Evolutionary conservation across 1,139 yeast genomes (phyloP), one percentile per base, ranked within the genome.

Genomic region (Saccharomyces hybrid): DNA sequence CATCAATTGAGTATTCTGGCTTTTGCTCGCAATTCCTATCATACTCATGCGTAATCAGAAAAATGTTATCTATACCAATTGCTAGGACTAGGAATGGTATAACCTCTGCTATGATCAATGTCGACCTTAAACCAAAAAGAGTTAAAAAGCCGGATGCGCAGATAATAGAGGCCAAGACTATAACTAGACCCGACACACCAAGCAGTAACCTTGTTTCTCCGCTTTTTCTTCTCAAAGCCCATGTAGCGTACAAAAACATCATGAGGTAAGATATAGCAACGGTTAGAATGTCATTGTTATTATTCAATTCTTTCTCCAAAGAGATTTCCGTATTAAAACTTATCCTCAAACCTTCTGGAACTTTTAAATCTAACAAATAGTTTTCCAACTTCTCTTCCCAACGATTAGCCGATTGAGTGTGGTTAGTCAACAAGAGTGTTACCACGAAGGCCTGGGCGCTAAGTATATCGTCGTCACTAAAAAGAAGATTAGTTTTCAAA

Each of bases 1-100:
- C 76, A 48, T 79, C 77, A 1, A 84, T 69, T 0, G 78, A 63
- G 52, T 77, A 76, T 50, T 73, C 74, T 8, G 80, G 76, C 56
- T 71, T 71, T 1, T 73, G 68, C 19, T 76, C 75, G 55, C 78
- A 78, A 14, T 85, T 78, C 27, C 77, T 72, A 48, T 83, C 81
- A 51, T 88, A 74, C 65, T 89, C 96, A 68, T 89, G 93, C 1
- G 89, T 86, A 26, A 93, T 80, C 60, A 93, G 74, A 66, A 91
- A 93, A 34, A 93, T 87, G 66, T 93, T 93, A 71, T 93, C 99
- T 28, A 93, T 93, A 14, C 99, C 99, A 55, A 93, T 84, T 0
- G 99, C 99, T 58, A 93, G 75, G 4, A 93, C 86, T 64, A 93
- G 73, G 65, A 93, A 93, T n/a, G 98, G 98, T 48, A 93, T 93